phyloP scores from a whole-genome alignment of 371 early-diverging fungal genomes.

The Capillidium heterosporum region DNA sequence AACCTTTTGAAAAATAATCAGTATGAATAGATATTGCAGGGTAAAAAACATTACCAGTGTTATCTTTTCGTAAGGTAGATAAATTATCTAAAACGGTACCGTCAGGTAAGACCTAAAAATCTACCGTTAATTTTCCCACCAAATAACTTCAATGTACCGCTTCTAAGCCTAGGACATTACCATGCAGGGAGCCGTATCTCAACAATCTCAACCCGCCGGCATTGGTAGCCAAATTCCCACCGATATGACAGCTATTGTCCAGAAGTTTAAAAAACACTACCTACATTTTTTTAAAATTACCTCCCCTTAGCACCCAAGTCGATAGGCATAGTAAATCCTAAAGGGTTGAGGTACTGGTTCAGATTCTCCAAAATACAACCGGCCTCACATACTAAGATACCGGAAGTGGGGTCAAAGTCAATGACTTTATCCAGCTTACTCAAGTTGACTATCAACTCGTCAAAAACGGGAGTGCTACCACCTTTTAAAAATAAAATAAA shows the following conservation, averaged over 20 bases:
- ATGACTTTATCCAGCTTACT: slow-evolving; percentile 55
- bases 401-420: slow-evolving; percentile 63
- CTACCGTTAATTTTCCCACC: slow-evolving; percentile 5
- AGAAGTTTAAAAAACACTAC: neutral
- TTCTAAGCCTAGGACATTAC: slow-evolving; percentile 72
- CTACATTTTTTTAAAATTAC: slow-evolving; percentile 11
- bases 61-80: slow-evolving; percentile 62
- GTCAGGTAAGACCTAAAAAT: slow-evolving; percentile 59
- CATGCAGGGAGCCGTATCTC: slow-evolving; percentile 81
- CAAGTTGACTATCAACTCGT: slow-evolving; percentile 72
- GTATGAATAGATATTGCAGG: neutral
- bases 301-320: slow-evolving; percentile 89
- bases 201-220: slow-evolving; percentile 86
- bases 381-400: slow-evolving; percentile 60
- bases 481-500: slow-evolving; percentile 19
- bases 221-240: slow-evolving; percentile 91
- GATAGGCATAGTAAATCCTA: slow-evolving; percentile 74
- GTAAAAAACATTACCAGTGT: slow-evolving; percentile 23
- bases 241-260: slow-evolving; percentile 50
- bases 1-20: slow-evolving; percentile 45
- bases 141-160: slow-evolving; percentile 21
- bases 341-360: slow-evolving; percentile 52
- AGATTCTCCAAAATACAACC: slow-evolving; percentile 75
- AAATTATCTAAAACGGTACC: slow-evolving; percentile 74
- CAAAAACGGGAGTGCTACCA: slow-evolving; percentile 84